Evolutionary conservation across 2,329 filamentous ascomycete species (phyloP).

Genomic region (Kalaharituber pfeilii): DNA sequence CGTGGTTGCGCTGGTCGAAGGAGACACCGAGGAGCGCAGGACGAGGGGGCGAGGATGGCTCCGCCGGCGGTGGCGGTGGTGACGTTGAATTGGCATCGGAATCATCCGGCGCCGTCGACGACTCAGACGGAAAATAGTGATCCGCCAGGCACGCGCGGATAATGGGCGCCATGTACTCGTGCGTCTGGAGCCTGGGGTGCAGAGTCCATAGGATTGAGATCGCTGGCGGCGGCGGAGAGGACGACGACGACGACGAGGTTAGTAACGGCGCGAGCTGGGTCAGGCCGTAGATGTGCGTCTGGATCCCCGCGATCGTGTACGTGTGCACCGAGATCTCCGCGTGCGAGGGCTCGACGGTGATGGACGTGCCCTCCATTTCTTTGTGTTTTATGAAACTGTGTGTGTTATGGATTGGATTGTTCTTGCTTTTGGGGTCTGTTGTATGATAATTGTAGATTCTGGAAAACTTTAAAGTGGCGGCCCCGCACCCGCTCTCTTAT

Average conservation of each 20-base stretch:
- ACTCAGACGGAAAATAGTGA: not conserved
- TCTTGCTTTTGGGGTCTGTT: no score
- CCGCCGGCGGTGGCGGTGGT: slow-evolving; percentile 55
- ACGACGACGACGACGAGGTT: slow-evolving; percentile 58
- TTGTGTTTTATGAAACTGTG: no score
- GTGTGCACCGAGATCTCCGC: not conserved
- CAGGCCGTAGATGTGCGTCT: slow-evolving; percentile 8
- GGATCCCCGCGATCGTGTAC: slow-evolving; percentile 9
- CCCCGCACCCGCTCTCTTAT: no score
- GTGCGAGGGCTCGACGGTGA: not conserved
- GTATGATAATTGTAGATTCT: no score
- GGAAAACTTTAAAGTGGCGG: no score
- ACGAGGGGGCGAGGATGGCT: slow-evolving; percentile 24
- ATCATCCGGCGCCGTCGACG: not conserved
- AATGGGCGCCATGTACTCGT: slow-evolving; percentile 57
- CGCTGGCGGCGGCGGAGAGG: slow-evolving; percentile 35
- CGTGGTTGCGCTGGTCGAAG: slow-evolving; percentile 91
- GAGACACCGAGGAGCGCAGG: slow-evolving; percentile 52
- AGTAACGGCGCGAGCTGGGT: slow-evolving; percentile 55
- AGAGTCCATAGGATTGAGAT: slow-evolving; percentile 50
- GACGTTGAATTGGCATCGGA: no score
- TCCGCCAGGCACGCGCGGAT: slow-evolving; percentile 32
- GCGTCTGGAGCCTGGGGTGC: slow-evolving; percentile 55
- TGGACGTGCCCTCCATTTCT: no score
- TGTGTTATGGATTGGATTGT: no score